Evolutionary conservation across 2,329 filamentous ascomycete species (phyloP).

Genomic region (Cadophora sp.): DNA sequence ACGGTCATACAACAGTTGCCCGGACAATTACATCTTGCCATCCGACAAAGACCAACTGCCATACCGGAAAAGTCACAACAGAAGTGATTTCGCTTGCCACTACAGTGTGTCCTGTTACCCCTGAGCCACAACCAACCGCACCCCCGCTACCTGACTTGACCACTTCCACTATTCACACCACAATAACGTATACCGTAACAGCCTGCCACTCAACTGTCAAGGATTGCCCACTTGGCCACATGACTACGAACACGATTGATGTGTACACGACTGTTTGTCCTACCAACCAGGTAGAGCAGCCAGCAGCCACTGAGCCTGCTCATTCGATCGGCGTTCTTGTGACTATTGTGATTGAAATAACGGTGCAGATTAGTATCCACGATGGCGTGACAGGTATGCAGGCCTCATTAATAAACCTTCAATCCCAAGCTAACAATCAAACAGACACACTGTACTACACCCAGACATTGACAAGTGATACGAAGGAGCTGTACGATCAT

Average conservation of each 20-base stretch:
- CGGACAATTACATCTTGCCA: constrained; percentile 14
- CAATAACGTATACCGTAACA: constrained; percentile 26
- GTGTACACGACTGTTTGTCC: constrained; percentile 47
- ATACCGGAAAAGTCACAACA: constrained; percentile 8
- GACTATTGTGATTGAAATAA: constrained; percentile 24
- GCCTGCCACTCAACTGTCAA: constrained; percentile 21
- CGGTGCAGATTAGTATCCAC: constrained; percentile 11
- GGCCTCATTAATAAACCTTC: not conserved
- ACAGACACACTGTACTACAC: constrained; percentile 26
- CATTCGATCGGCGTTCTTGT: constrained; percentile 24
- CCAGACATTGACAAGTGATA: constrained; percentile 21
- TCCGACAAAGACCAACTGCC: constrained; percentile 1
- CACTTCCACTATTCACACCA: constrained; percentile 28
- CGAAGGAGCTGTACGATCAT: constrained; percentile 16
- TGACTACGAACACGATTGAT: constrained; percentile 43
- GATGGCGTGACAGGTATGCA: not conserved
- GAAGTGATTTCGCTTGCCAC: constrained; percentile 8
- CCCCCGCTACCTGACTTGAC: not conserved
- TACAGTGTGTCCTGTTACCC: constrained; percentile 21
- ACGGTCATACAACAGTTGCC: constrained; percentile 7
- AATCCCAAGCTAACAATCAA: not conserved
- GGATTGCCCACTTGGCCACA: constrained; percentile 32
- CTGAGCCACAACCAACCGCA: not conserved
- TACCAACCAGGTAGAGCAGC: not conserved
- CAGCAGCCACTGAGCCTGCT: not conserved